A percentile compares a stretch with the other conserved stretches of the same genome.
phyloP scores from a whole-genome alignment of 1,284 basidiomycete genomes.

The Farysia itapuensis region DNA sequence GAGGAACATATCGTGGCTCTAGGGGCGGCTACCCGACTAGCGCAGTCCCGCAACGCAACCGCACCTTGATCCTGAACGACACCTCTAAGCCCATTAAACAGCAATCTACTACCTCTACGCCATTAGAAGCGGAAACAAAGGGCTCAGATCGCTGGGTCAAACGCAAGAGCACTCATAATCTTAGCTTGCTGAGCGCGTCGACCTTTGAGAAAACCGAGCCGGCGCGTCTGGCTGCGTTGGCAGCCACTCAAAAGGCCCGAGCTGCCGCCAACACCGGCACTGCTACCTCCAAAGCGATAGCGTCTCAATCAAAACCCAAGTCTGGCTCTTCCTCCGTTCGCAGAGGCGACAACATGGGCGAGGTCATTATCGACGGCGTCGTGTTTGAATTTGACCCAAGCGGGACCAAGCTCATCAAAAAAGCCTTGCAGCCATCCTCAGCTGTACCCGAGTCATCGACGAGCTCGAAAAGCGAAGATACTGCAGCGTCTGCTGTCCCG shows the following conservation, averaged over 20 bases:
- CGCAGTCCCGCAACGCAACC: slow-evolving; percentile 18
- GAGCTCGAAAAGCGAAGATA: not conserved
- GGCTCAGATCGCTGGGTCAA: slow-evolving; percentile 46
- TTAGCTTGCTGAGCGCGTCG: slow-evolving; percentile 49
- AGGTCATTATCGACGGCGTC: slow-evolving; percentile 64
- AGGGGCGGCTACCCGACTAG: slow-evolving; percentile 1
- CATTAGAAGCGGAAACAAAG: not conserved
- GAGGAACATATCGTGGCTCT: not conserved
- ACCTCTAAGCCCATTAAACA: slow-evolving; percentile 1
- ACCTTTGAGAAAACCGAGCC: slow-evolving; percentile 49
- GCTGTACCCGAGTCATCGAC: not conserved
- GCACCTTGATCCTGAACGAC: slow-evolving; percentile 36
- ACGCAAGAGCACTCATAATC: slow-evolving; percentile 44
- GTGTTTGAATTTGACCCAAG: slow-evolving; percentile 64
- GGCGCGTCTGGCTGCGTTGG: slow-evolving; percentile 44
- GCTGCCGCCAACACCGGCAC: slow-evolving; percentile 9
- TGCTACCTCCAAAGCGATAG: not conserved
- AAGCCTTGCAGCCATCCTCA: slow-evolving; percentile 18
- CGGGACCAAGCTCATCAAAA: slow-evolving; percentile 63
- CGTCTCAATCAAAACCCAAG: slow-evolving; percentile 3
- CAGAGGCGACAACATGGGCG: slow-evolving; percentile 53
- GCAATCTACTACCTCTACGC: not conserved
- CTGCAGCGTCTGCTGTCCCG: slow-evolving; percentile 1
- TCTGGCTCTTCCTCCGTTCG: slow-evolving; percentile 24
- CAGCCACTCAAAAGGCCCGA: slow-evolving; percentile 36